A percentile compares a stretch with the other conserved stretches of the same genome.
These are phyloP conservation scores for Fusarium chuoi DNA, from an alignment of 2,329 filamentous ascomycete species.

Conservation along the genomic window DNA sequence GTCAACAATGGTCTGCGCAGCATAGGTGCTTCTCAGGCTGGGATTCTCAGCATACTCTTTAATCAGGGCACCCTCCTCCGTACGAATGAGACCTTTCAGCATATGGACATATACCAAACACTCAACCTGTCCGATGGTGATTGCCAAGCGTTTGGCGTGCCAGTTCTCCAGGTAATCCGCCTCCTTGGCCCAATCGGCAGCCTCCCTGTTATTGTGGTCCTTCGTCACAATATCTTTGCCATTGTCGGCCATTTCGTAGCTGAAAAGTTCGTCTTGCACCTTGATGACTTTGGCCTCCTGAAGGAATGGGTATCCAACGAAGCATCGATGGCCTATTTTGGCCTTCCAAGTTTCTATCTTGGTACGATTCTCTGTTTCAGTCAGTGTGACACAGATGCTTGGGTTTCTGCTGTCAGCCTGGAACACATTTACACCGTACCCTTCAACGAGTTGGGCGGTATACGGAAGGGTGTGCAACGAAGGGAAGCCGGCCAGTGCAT, in stretches of 20 bases:
- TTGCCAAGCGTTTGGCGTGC: constrained; percentile 91
- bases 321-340: constrained; percentile 86
- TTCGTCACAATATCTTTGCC: constrained; percentile 72
- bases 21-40: constrained; percentile 88
- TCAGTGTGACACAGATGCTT: constrained; percentile 90
- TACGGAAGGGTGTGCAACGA: constrained; percentile 88
- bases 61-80: constrained; percentile 86
- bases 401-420: constrained; percentile 96
- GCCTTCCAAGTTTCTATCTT: constrained; percentile 77
- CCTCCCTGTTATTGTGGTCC: constrained; percentile 79
- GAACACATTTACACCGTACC: constrained; percentile 93
- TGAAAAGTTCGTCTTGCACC: constrained; percentile 93
- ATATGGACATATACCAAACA: constrained; percentile 92
- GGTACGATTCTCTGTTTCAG: constrained; percentile 76
- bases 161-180: constrained; percentile 83
- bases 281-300: constrained; percentile 91
- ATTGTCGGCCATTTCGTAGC: constrained; percentile 77
- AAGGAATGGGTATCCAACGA: constrained; percentile 94
- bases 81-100: constrained; percentile 90
- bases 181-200: constrained; percentile 86
- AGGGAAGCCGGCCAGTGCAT: constrained; percentile 93
- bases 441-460: constrained; percentile 74
- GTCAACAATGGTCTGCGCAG: constrained; percentile 91
- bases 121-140: constrained; percentile 87
- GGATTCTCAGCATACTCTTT: constrained; percentile 92